phyloP scores from a whole-genome alignment of 768 basidiomycete genomes.

The Clitopilus passeckerianus region DNA sequence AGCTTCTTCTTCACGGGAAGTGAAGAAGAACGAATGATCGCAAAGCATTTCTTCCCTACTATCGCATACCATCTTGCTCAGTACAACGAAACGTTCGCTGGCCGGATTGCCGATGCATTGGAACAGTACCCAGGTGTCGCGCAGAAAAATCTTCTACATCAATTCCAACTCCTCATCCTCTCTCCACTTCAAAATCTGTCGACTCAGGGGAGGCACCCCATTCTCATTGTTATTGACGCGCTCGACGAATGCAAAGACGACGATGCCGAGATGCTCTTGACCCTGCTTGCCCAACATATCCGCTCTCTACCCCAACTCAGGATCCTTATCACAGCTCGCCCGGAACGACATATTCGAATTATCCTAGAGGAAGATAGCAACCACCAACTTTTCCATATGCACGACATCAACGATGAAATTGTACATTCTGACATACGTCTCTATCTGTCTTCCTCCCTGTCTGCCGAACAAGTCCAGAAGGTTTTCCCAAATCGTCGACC shows the following conservation, averaged over 20 bases:
- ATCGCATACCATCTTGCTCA: neutral
- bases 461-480: neutral
- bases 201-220: neutral
- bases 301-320: neutral
- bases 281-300: neutral
- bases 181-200: neutral
- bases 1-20: slow-evolving; percentile 1
- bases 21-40: neutral
- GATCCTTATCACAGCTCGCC: neutral
- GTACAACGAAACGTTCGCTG: neutral
- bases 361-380: neutral
- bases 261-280: neutral
- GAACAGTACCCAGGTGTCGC: neutral
- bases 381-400: neutral
- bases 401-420: neutral
- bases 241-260: slow-evolving; percentile 2
- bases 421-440: neutral
- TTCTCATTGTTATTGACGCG: slow-evolving; percentile 1
- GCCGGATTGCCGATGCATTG: neutral
- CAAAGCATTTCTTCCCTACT: neutral
- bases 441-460: neutral
- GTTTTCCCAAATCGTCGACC: neutral
- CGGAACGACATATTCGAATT: neutral
- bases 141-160: neutral
- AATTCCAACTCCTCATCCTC: neutral